Conservation (phyloP, 148 eudicot species). For the Salicornia ramosissima region DNA sequence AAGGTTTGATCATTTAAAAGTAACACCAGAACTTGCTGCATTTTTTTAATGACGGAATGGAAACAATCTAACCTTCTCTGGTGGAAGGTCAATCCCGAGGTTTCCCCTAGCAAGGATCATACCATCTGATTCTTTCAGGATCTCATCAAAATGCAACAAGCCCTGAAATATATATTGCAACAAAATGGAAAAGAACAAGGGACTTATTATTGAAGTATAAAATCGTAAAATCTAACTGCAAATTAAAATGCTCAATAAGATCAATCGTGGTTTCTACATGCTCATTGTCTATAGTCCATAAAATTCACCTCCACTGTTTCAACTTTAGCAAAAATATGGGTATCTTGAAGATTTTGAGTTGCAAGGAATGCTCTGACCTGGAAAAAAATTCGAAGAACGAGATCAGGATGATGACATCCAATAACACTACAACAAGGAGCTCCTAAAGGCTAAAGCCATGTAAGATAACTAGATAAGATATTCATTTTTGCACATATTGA, state of each 20-base stretch:
- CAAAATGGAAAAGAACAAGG: not conserved
- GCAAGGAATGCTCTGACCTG: constrained; percentile 57
- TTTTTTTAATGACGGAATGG: not conserved
- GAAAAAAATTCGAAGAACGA: constrained; percentile 13
- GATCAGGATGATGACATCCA: constrained; percentile 2
- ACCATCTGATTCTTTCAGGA: constrained; percentile 64
- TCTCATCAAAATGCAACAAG: constrained; percentile 55
- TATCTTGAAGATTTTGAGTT: constrained; percentile 39
- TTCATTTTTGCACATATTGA: too few species aligned
- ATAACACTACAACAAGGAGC: not conserved
- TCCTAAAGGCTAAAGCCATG: not conserved
- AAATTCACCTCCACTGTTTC: constrained; percentile 54
- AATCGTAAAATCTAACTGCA: not conserved
- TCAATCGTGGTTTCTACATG: not conserved
- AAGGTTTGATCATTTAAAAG: not conserved
- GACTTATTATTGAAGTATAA: not conserved
- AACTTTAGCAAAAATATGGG: constrained; percentile 60
- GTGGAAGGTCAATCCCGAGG: constrained; percentile 65
- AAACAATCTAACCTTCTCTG: constrained; percentile 46
- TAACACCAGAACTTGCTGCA: not conserved
- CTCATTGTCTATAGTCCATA: constrained; percentile 1
- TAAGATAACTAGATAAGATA: too few species aligned
- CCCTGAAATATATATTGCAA: constrained; percentile 33
- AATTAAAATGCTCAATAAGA: not conserved
- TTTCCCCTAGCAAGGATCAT: constrained; percentile 58